Conservation (phyloP, 768 basidiomycete species). For the Pisolithus orientalis region DNA sequence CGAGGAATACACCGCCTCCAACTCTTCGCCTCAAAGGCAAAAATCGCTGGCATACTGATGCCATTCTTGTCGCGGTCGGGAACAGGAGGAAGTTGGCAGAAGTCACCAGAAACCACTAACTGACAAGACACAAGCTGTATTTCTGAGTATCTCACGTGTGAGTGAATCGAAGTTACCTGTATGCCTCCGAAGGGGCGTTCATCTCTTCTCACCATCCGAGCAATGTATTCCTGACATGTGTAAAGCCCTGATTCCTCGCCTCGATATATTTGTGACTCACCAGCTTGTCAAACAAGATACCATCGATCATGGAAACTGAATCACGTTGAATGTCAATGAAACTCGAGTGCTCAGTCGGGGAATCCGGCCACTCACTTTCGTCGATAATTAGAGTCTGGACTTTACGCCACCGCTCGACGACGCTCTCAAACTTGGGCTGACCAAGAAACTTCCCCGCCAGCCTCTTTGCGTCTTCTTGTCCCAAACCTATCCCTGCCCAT, state of each 20-base stretch:
- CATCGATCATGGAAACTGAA: constrained; percentile 88
- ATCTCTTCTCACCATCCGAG: constrained; percentile 46
- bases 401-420: constrained; percentile 56
- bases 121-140: constrained; percentile 22
- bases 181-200: constrained; percentile 76
- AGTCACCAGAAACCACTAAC: constrained; percentile 84
- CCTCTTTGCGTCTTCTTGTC: constrained; percentile 45
- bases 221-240: constrained; percentile 50
- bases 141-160: neutral
- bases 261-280: constrained; percentile 27
- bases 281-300: constrained; percentile 73
- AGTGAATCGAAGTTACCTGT: constrained; percentile 44
- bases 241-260: constrained; percentile 33
- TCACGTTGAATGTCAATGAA: neutral
- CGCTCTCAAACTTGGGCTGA: constrained; percentile 29
- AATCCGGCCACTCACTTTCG: constrained; percentile 51
- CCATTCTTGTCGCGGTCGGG: constrained; percentile 43
- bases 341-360: neutral
- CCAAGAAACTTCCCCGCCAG: constrained; percentile 50
- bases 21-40: constrained; percentile 76
- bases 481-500: constrained; percentile 78
- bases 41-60: constrained; percentile 43
- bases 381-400: constrained; percentile 73
- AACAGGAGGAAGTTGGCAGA: constrained; percentile 88
- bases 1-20: constrained; percentile 62